A percentile compares a stretch with the other conserved stretches of the same genome.
phyloP scores from a whole-genome alignment of 2,329 filamentous ascomycete species.

The Calonectria pauciramosa region DNA sequence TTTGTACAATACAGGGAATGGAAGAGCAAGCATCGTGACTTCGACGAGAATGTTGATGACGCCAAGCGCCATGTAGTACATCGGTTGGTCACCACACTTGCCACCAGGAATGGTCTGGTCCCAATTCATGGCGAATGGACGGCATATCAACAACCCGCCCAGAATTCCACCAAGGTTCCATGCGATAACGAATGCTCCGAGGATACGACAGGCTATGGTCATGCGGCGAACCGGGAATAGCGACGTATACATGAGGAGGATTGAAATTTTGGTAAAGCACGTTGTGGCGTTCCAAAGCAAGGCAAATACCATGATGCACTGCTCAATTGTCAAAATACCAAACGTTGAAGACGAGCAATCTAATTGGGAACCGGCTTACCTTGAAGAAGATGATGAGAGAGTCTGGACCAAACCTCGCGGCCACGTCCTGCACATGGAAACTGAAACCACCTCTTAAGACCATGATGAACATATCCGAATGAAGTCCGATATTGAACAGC shows the following conservation, averaged over 20 bases:
- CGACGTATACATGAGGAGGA: neutral
- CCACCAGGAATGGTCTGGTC: neutral
- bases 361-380: neutral
- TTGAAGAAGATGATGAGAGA: neutral
- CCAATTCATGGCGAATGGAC: conserved; percentile 1
- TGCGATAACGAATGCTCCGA: neutral
- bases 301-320: conserved; percentile 3
- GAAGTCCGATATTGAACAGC: neutral
- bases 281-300: neutral
- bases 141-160: neutral
- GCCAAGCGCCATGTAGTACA: neutral
- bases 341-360: neutral
- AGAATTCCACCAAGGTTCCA: neutral
- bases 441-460: neutral
- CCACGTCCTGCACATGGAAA: neutral
- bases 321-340: neutral
- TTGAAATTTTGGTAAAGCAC: neutral
- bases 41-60: conserved; percentile 1
- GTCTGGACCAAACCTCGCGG: neutral
- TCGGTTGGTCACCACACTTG: neutral
- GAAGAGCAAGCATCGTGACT: neutral
- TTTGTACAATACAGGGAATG: neutral
- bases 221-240: neutral
- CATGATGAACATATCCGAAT: neutral
- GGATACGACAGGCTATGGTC: neutral